Base-by-base conservation (phyloP, 192 early-diverging fungal genomes). In the Geosiphon pyriformis region DNA sequence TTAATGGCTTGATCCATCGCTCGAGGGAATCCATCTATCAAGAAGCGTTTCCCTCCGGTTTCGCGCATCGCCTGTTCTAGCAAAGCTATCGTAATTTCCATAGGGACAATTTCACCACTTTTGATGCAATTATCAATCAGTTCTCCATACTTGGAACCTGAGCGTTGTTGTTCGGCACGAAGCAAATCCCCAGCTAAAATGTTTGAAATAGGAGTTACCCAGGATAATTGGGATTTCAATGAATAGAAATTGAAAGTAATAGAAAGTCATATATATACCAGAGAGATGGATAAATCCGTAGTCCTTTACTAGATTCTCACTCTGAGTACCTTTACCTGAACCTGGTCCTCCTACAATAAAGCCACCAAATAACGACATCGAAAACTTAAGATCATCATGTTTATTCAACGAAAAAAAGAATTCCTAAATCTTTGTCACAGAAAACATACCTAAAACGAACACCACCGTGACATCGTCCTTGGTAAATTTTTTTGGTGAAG, bases 11-110 rank as follows among this genome's bases (percentile, higher is more conserved):
- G 97, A 61, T 92, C 93, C 77, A 98, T 77, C 70, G 88, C 85
- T 22, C 95, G 79, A 11, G 97, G 97, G 86, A 99, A 99, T 1
- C 97, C 97, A 65, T 99, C 97, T 54, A 99, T 88, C 72, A 99
- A 74, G 79, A 99, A 99, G 51, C 89, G 78, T 11, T 79, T 78
- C 11, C 74, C 68, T 48, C 80, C 75, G 60, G 77, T 80, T 42
- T 82, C 80, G 25, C 82, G 78, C 90, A 99, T 98, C 12, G 92
- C 93, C 30, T 90, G 86, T 61, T 95, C 88, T 49, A 99, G 83
- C 8, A 99, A 80, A 1, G 84, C 84, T 62, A 98, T 94, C 4
- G 95, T 98, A 60, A 99, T 92, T 70, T 94, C 92, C 80, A 89
- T 88, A 25, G 95, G 97, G 12, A 99, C 97, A 74, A 98, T 98